Evolutionary conservation across 768 basidiomycete genomes (phyloP).

Genomic region (Albatrellus ellisii): DNA sequence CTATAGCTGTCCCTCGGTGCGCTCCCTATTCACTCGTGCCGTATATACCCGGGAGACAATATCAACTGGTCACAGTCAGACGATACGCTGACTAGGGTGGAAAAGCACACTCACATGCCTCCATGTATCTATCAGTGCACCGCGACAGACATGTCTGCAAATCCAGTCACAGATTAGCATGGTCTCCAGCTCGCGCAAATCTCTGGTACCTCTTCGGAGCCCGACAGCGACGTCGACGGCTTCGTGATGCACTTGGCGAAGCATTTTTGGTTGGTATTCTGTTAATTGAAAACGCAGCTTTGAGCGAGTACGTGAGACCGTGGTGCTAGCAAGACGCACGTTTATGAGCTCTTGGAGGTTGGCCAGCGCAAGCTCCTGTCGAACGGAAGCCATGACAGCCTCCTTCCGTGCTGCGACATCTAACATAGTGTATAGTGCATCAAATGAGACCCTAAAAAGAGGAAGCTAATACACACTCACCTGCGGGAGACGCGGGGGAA

Average conservation of each 20-base stretch:
- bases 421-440: constrained; percentile 7
- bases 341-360: constrained; percentile 78
- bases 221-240: constrained; percentile 53
- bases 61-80: constrained; percentile 41
- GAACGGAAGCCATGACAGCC: constrained; percentile 46
- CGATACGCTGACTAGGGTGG: background rate
- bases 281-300: constrained; percentile 1
- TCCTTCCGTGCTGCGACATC: constrained; percentile 28
- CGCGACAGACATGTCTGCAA: constrained; percentile 56
- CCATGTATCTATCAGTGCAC: constrained; percentile 75
- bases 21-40: constrained; percentile 41
- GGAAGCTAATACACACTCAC: constrained; percentile 13
- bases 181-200: background rate
- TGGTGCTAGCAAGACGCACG: constrained; percentile 25
- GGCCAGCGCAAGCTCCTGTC: constrained; percentile 54
- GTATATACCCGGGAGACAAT: constrained; percentile 63
- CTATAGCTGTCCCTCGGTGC: constrained; percentile 16
- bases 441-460: too few species aligned
- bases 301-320: background rate
- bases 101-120: constrained; percentile 54
- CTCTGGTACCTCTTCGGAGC: constrained; percentile 55
- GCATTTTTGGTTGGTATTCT: constrained; percentile 77
- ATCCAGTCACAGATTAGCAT: background rate
- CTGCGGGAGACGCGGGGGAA: constrained; percentile 20
- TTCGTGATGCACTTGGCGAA: constrained; percentile 67